Evolutionary conservation across 2,329 filamentous ascomycete species (phyloP), one percentile per base, ranked within the genome.

Genomic region (Pseudogymnoascus sp.): DNA sequence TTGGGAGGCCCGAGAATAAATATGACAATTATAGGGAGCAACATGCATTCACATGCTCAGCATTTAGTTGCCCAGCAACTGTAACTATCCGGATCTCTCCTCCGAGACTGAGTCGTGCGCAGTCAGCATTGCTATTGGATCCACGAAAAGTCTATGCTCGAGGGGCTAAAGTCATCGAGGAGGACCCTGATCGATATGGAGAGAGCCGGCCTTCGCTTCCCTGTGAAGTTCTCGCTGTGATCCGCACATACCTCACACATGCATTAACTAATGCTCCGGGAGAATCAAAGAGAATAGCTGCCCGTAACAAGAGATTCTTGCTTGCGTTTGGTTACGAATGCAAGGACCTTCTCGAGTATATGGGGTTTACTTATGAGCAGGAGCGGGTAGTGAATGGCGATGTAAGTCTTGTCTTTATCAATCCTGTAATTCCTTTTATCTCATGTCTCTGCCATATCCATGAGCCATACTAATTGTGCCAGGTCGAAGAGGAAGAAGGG

Each of bases 261-360:
- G 78, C 83, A 7, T 61, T 56, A 15, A 73, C 85, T 63, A 77
- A 79, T 50, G 75, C 80, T 19, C 72, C 74, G 6, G 77, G 80
- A 56, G 78, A 78, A 35, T 81, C 79, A 68, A 80, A 80, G 67
- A 73, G 77, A 50, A 86, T 89, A 67, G 81, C 82, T 4, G 76
- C 80, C 7, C 73, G 80, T 15, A 89, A 90, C 70, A 86, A 87
- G 70, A 82, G 83, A 63, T 90, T 88, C 67, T 77, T 84, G 68
- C 78, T 84, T 65, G 82, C 82, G 1, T 88, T 89, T 71, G 86
- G 84, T 9, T 75, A 80, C 44, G 84, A 87, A 59, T 89, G 86
- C 70, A 78, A 80, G 67, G 76, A 78, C 10, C 71, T 90, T 29
- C 75, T 90, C 17, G 76, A 80, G 63, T 81, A 79, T 53, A 71